Base-by-base conservation (phyloP, 148 eudicot species). In the Heliamphora exappendiculata region DNA sequence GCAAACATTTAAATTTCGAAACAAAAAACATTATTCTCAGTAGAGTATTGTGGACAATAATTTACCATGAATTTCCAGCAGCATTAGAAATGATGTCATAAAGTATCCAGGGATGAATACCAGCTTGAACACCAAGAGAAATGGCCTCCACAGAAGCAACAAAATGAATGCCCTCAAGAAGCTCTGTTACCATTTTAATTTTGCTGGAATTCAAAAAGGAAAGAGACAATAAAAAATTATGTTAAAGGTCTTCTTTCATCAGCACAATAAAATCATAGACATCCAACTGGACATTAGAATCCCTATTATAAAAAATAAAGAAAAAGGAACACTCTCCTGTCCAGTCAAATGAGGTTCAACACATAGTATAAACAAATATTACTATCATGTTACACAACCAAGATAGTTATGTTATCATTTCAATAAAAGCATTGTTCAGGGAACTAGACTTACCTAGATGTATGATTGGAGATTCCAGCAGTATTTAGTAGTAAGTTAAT, bases 91-190 rank as follows among this genome's bases (percentile, higher is more conserved):
- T 93, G 71, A 95, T 95, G 76, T 95, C 93, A 72, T 92, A 87
- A 70, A 95, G 76, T 81, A 91, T 93, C 88, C 85, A 82, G 51
- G 99, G 99, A 87, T 95, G 99, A 72, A 95, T 91, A 67, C 87
- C 89, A 73, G 98, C 94, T 82, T 95, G 94, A 67, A 89, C 82
- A 67, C 99, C 98, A 70, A 95, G 94, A 85, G 91, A 87, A 51
- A 95, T 83, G 78, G 99, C 99, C 89, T 95, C 99, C 78, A 91
- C 86, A 44, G 99, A 90, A 86, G 98, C 88, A 81, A 95, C 90
- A 83, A 89, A 88, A 87, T 95, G 99, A 83, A 95, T 91, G 70
- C 93, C 98, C 84, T 93, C 91, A 54, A 95, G 98, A 67, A 95
- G 82, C 77, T 93, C 94, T 24, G 68, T 84, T 22, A 95, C 97